Evolutionary conservation across 1,284 basidiomycete species (phyloP).

Genomic region (Ganoderma sinense): DNA sequence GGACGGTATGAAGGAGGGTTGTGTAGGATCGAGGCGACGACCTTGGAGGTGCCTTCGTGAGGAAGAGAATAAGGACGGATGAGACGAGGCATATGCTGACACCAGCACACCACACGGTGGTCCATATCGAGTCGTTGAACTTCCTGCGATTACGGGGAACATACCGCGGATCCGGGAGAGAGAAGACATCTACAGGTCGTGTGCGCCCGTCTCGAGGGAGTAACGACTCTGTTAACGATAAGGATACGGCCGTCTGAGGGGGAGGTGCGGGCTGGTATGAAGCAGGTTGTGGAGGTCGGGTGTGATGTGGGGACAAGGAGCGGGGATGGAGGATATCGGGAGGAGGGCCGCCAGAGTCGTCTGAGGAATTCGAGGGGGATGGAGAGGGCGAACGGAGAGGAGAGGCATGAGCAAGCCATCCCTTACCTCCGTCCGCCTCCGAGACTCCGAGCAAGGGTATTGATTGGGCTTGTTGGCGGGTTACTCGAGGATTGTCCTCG

Average conservation of each 20-base stretch:
- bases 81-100: slow-evolving; percentile 66
- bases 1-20: slow-evolving; percentile 84
- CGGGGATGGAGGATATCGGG: slow-evolving; percentile 43
- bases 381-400: slow-evolving; percentile 58
- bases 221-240: slow-evolving; percentile 75
- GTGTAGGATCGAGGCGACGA: slow-evolving; percentile 58
- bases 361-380: slow-evolving; percentile 53
- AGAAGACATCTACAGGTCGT: slow-evolving; percentile 72
- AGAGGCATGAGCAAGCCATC: slow-evolving; percentile 76
- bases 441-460: slow-evolving; percentile 56
- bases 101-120: slow-evolving; percentile 67
- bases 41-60: slow-evolving; percentile 50
- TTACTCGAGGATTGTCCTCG: slow-evolving; percentile 52
- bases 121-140: slow-evolving; percentile 77
- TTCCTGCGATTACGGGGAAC: slow-evolving; percentile 66
- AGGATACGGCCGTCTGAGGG: slow-evolving; percentile 51
- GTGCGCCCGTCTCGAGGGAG: slow-evolving; percentile 71
- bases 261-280: slow-evolving; percentile 42
- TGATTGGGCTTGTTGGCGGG: slow-evolving; percentile 53
- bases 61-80: slow-evolving; percentile 69
- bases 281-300: slow-evolving; percentile 31
- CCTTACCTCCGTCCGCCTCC: slow-evolving; percentile 51
- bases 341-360: slow-evolving; percentile 52
- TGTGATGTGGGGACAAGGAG: slow-evolving; percentile 35
- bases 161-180: slow-evolving; percentile 76